Percentiles rank a stretch among this genome's conserved stretches.
These are phyloP conservation scores for Cytospora leucostoma DNA, from an alignment of 2,329 filamentous ascomycete genomes.

Conservation along the genomic window DNA sequence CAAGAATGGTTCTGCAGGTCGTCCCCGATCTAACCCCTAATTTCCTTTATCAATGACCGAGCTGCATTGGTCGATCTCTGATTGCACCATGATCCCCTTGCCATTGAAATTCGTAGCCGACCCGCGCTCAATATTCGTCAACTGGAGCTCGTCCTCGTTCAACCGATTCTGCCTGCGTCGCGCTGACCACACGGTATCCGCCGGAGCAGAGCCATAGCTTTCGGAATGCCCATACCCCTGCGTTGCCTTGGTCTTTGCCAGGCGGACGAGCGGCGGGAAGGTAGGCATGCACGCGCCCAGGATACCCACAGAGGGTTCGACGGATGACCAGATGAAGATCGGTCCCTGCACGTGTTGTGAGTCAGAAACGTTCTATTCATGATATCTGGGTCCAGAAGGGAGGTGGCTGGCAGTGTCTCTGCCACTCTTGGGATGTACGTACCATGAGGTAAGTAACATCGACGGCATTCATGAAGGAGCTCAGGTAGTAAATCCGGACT, in stretches of 20 bases:
- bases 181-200: neutral
- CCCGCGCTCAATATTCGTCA: neutral
- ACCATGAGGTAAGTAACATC: slow-evolving; percentile 27
- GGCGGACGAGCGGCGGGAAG: neutral
- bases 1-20: no score
- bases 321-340: slow-evolving; percentile 22
- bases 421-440: neutral
- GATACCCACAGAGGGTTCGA: slow-evolving; percentile 9
- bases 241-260: neutral
- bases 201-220: neutral
- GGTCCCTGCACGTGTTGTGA: slow-evolving; percentile 10
- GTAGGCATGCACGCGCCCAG: slow-evolving; percentile 23
- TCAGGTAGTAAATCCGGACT: slow-evolving; percentile 10
- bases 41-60: neutral
- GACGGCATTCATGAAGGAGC: slow-evolving; percentile 12
- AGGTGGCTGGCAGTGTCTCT: no score
- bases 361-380: neutral
- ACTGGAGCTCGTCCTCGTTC: slow-evolving; percentile 3
- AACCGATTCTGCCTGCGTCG: neutral
- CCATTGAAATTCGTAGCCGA: neutral
- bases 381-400: neutral
- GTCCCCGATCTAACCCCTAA: neutral
- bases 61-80: neutral
- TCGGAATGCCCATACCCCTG: neutral
- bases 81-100: slow-evolving; percentile 8